Evolutionary conservation across 2,329 filamentous ascomycete genomes (phyloP).

Genomic region (Parascedosporium putredinis): DNA sequence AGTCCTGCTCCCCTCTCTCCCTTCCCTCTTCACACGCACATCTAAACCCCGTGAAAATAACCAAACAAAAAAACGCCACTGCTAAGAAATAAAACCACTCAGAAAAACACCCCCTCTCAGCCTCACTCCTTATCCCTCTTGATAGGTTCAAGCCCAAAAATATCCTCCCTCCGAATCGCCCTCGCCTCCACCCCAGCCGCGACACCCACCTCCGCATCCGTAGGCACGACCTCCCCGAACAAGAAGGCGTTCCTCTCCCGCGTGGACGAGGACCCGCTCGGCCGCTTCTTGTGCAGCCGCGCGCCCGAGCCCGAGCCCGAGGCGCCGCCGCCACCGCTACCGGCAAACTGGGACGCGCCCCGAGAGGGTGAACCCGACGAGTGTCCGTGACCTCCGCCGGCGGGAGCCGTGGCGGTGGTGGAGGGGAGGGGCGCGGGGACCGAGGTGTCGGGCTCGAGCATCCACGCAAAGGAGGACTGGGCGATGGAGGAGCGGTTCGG

Average conservation of each 20-base stretch:
- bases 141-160: conserved; percentile 46
- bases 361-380: no score
- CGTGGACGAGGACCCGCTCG: conserved; percentile 19
- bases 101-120: background rate
- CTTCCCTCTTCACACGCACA: no score
- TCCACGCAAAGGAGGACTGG: conserved; percentile 70
- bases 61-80: no score
- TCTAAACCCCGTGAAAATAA: no score
- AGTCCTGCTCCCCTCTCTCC: no score
- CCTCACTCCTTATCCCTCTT: background rate
- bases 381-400: conserved; percentile 2
- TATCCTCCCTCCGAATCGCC: conserved; percentile 32
- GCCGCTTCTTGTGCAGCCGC: conserved; percentile 26
- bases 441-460: conserved; percentile 51
- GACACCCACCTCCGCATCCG: conserved; percentile 20
- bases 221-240: conserved; percentile 42
- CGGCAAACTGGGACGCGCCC: conserved; percentile 13
- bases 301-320: background rate
- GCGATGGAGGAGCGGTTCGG: conserved; percentile 57
- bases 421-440: conserved; percentile 14
- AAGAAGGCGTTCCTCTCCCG: conserved; percentile 49
- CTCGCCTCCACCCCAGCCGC: background rate
- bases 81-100: no score
- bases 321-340: background rate
- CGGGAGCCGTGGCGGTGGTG: conserved; percentile 19